phyloP scores from a whole-genome alignment of 176 grass and related monocot species.

The Avena atlantica region DNA sequence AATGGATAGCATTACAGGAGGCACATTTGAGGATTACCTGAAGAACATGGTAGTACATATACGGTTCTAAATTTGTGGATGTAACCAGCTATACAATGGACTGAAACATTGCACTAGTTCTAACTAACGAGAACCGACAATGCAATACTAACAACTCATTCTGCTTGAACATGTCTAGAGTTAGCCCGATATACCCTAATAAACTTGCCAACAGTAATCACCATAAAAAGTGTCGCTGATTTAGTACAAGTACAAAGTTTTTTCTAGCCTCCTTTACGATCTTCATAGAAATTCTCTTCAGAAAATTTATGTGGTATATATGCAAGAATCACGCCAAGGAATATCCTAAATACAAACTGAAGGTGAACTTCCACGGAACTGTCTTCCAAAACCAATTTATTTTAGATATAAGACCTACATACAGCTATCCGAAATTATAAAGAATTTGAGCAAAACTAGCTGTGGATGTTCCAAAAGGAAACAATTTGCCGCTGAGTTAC shows the following conservation, averaged over 20 bases:
- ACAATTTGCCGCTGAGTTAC: conserved; percentile 37
- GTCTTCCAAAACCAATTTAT: neutral
- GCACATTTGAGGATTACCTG: neutral
- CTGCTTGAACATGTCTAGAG: neutral
- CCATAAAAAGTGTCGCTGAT: too few relatives aligned
- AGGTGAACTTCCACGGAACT: neutral
- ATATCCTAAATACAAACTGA: conserved; percentile 15
- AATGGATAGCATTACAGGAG: conserved; percentile 20
- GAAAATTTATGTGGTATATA: neutral
- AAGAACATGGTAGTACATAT: neutral
- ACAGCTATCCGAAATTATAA: neutral
- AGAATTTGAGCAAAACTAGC: neutral
- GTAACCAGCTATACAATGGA: neutral
- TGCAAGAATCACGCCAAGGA: neutral
- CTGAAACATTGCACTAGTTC: neutral
- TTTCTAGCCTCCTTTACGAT: neutral
- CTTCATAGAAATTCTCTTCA: neutral
- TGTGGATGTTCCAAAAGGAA: neutral
- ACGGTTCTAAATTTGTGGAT: conserved; percentile 6
- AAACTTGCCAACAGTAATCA: neutral
- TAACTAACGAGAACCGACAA: neutral
- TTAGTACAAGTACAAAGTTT: neutral
- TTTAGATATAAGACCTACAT: neutral
- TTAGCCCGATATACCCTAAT: neutral
- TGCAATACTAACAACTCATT: conserved; percentile 1